Evolutionary conservation across 352 stramenopile genomes (phyloP).

Genomic region (Pythium folliculosum): DNA sequence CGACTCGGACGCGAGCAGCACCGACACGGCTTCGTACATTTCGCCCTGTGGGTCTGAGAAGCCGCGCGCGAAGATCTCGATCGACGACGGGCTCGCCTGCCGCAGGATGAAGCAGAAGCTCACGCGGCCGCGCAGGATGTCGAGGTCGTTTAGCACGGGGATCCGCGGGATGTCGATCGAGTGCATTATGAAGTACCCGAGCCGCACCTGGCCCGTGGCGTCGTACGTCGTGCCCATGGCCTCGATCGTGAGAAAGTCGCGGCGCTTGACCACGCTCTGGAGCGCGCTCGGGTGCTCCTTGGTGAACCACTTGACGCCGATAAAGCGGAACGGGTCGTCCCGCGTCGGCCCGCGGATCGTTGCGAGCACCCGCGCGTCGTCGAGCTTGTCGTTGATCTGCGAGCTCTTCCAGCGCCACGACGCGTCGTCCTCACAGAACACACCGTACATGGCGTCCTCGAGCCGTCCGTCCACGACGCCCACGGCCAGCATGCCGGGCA

Average conservation of each 20-base stretch:
- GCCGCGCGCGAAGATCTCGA: conserved; percentile 54
- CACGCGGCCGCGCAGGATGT: conserved; percentile 37
- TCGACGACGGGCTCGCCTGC: conserved; percentile 22
- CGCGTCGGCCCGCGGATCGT: conserved; percentile 31
- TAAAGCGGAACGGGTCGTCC: conserved; percentile 43
- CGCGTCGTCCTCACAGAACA: conserved; percentile 25
- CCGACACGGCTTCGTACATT: conserved; percentile 34
- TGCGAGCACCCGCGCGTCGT: conserved; percentile 31
- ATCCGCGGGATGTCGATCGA: conserved; percentile 42
- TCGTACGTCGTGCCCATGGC: conserved; percentile 50
- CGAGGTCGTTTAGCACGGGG: conserved; percentile 33
- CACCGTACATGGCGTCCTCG: conserved; percentile 31
- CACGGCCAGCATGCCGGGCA: conserved; percentile 22
- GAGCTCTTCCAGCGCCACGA: conserved; percentile 32
- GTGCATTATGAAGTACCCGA: conserved; percentile 62
- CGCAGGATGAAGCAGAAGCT: conserved; percentile 52
- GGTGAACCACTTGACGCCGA: conserved; percentile 50
- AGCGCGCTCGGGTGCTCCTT: conserved; percentile 30
- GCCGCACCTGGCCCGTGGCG: conserved; percentile 31
- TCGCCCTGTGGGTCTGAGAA: conserved; percentile 42
- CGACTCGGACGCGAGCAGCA: conserved; percentile 39
- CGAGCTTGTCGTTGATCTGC: conserved; percentile 35
- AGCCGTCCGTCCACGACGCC: conserved; percentile 27
- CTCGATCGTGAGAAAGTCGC: conserved; percentile 51
- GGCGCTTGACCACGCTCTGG: conserved; percentile 39